Conservation (phyloP, 2,329 filamentous ascomycete genomes). For the Aspergillus latus region DNA sequence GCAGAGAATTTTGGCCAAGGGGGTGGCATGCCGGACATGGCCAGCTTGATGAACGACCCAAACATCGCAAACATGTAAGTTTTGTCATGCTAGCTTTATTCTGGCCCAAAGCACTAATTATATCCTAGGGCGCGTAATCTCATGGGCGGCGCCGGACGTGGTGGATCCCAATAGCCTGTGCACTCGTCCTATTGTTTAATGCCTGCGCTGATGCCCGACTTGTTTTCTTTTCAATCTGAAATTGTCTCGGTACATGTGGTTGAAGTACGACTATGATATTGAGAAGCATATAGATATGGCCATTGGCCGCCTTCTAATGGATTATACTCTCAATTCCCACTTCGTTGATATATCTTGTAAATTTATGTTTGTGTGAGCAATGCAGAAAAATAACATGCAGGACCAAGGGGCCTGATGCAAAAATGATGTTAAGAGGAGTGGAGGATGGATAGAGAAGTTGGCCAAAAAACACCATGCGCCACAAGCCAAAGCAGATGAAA, state of each 20-base stretch:
- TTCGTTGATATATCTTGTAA: background rate
- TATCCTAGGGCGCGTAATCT: slow-evolving; percentile 62
- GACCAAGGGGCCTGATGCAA: slow-evolving; percentile 24
- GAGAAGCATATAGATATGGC: slow-evolving; percentile 11
- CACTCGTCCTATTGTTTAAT: slow-evolving; percentile 1
- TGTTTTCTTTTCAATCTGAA: slow-evolving; percentile 1
- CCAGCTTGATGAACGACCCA: slow-evolving; percentile 85
- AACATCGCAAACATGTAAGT: slow-evolving; percentile 90
- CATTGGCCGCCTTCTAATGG: background rate
- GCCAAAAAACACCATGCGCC: slow-evolving; percentile 24
- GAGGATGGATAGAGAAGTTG: slow-evolving; percentile 19
- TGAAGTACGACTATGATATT: slow-evolving; percentile 7
- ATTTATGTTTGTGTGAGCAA: background rate
- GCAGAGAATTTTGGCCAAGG: slow-evolving; percentile 71
- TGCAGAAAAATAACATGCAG: slow-evolving; percentile 13
- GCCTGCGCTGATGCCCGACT: slow-evolving; percentile 1
- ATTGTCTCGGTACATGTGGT: background rate
- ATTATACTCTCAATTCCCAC: background rate
- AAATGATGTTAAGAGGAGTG: slow-evolving; percentile 29
- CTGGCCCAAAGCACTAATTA: slow-evolving; percentile 12
- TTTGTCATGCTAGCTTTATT: background rate
- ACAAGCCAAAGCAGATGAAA: slow-evolving; percentile 7
- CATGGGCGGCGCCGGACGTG: slow-evolving; percentile 56
- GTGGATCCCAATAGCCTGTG: slow-evolving; percentile 22
- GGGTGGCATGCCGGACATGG: slow-evolving; percentile 86